Evolutionary conservation across 225 moss, liverwort and hornwort species (phyloP).

Genomic region (Sphagnum tenellum): DNA sequence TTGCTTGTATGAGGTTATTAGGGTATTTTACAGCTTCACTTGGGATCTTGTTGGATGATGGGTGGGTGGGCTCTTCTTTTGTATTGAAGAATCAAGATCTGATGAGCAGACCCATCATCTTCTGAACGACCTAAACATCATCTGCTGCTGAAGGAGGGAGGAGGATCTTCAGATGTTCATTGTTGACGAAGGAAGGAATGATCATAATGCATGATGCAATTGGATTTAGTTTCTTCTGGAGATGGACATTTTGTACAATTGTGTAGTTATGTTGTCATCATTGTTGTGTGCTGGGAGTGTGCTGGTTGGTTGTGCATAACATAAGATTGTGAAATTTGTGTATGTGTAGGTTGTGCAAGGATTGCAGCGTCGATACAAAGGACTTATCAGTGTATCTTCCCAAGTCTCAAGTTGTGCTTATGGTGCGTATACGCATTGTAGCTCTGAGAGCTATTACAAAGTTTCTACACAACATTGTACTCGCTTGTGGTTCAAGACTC

Average conservation of each 20-base stretch:
- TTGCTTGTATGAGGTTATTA: no score
- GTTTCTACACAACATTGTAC: no score
- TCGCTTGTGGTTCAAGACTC: no score
- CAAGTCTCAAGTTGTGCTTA: constrained; percentile 48
- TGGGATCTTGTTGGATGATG: no score
- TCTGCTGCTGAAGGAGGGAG: no score
- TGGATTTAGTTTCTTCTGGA: not conserved
- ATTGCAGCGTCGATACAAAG: constrained; percentile 53
- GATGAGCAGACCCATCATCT: no score
- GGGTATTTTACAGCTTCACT: no score
- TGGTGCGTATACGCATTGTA: constrained; percentile 15
- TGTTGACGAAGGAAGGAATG: not conserved
- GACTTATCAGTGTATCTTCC: constrained; percentile 50
- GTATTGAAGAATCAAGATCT: no score
- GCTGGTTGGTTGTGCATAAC: not conserved
- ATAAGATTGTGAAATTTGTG: not conserved
- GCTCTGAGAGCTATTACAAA: no score
- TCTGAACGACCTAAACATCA: no score
- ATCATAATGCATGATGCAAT: not conserved
- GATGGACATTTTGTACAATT: not conserved
- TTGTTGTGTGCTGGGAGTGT: no score
- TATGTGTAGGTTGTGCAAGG: constrained; percentile 43
- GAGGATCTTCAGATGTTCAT: not conserved
- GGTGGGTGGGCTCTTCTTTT: no score
- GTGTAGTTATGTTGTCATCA: not conserved